A percentile compares a stretch with the other conserved stretches of the same genome.
phyloP scores from a whole-genome alignment of 495 filamentous ascomycete species.

The Penicillium verhagenii region DNA sequence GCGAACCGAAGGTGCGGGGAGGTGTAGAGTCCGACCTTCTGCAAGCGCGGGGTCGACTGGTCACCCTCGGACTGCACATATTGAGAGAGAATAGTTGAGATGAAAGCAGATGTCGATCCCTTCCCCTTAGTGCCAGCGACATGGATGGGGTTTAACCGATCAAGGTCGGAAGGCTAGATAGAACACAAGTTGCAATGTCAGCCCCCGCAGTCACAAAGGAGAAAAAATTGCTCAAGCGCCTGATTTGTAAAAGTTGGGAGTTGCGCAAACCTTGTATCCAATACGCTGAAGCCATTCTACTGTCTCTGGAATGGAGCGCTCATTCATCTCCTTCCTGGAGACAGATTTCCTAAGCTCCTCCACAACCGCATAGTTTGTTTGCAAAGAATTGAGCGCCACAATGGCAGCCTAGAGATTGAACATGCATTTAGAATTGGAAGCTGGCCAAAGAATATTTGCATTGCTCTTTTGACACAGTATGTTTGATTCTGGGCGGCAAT shows the following conservation, averaged over 20 bases:
- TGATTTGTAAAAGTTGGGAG: neutral
- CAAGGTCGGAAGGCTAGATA: conserved; percentile 68
- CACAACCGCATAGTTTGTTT: conserved; percentile 79
- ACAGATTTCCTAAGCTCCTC: conserved; percentile 63
- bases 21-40: conserved; percentile 79
- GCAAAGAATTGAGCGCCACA: conserved; percentile 81
- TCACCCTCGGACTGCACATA: conserved; percentile 44
- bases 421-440: conserved; percentile 5
- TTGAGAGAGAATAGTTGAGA: conserved; percentile 60
- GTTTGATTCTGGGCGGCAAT: neutral
- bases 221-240: neutral
- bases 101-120: conserved; percentile 55
- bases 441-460: neutral
- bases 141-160: conserved; percentile 73
- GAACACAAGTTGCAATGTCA: conserved; percentile 8
- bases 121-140: conserved; percentile 95
- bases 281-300: conserved; percentile 70
- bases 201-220: neutral
- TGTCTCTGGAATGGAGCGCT: conserved; percentile 70
- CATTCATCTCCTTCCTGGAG: conserved; percentile 65
- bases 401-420: conserved; percentile 63
- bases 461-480: neutral
- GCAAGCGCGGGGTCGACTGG: conserved; percentile 33
- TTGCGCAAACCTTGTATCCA: conserved; percentile 68
- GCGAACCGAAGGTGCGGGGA: conserved; percentile 87